Percentiles rank a stretch among this genome's conserved stretches.
Conservation (phyloP, 2,329 filamentous ascomycete genomes). For the Endoconidiophora laricicola region DNA sequence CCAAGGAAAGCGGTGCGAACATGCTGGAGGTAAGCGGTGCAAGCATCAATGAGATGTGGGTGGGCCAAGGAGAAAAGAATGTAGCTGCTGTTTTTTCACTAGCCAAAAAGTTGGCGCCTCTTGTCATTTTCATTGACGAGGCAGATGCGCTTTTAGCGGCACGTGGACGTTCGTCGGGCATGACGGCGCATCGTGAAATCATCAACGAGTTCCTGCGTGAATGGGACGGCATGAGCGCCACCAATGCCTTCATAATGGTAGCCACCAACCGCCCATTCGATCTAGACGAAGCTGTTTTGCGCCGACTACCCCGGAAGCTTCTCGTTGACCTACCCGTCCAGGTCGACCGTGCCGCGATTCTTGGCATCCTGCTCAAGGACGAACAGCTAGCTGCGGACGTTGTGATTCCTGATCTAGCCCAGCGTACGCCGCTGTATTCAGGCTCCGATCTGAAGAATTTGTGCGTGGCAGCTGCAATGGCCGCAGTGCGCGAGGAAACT, state of each 20-base stretch:
- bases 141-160: constrained; percentile 83
- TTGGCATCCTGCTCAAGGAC: constrained; percentile 53
- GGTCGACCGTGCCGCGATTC: constrained; percentile 48
- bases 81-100: constrained; percentile 81
- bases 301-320: constrained; percentile 56
- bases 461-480: constrained; percentile 62
- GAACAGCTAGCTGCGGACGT: constrained; percentile 47
- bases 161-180: constrained; percentile 46
- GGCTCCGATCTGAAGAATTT: constrained; percentile 74
- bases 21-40: constrained; percentile 81
- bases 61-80: constrained; percentile 93
- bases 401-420: constrained; percentile 44
- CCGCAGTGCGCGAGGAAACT: constrained; percentile 60
- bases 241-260: constrained; percentile 91
- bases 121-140: constrained; percentile 93
- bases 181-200: constrained; percentile 65
- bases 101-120: constrained; percentile 78
- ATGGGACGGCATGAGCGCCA: constrained; percentile 79
- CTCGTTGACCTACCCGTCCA: constrained; percentile 57
- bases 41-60: constrained; percentile 89
- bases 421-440: constrained; percentile 59
- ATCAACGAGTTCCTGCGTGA: constrained; percentile 95
- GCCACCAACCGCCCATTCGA: constrained; percentile 93
- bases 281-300: constrained; percentile 71
- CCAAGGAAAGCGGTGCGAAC: constrained; percentile 50